Conservation (phyloP, 305 asterid species). For the Solanum hybrid region DNA sequence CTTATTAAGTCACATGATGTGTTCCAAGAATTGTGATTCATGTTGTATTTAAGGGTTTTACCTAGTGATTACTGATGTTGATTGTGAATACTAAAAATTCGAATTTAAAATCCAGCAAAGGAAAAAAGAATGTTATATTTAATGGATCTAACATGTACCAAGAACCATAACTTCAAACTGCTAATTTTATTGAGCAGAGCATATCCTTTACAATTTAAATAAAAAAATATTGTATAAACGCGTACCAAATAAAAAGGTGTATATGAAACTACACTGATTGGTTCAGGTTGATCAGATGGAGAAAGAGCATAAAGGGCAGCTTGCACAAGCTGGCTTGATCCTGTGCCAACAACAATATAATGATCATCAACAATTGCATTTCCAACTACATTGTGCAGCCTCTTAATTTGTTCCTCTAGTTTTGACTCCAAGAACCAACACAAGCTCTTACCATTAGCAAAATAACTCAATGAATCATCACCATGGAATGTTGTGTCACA, state of each 20-base stretch:
- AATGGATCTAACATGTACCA: not conserved
- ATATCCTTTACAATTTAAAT: not conserved
- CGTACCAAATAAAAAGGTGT: not conserved
- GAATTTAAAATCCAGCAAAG: not conserved
- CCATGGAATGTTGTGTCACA: too few species aligned
- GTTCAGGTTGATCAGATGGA: not conserved
- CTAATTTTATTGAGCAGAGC: not conserved
- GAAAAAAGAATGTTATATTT: constrained; percentile 11
- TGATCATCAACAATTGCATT: not conserved
- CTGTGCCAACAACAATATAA: not conserved
- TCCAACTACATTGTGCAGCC: not conserved
- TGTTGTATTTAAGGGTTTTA: too few species aligned
- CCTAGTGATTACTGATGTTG: not conserved
- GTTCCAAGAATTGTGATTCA: too few species aligned
- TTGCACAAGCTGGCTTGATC: not conserved
- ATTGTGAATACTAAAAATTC: not conserved
- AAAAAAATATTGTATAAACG: too few species aligned
- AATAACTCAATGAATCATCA: too few species aligned
- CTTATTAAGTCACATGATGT: too few species aligned
- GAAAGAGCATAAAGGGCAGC: not conserved
- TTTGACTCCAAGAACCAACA: not conserved
- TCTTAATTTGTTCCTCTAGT: not conserved
- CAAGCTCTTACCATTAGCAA: too few species aligned
- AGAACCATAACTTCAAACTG: too few species aligned
- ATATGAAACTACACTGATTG: not conserved